Evolutionary conservation across 306 rosid genomes (phyloP), one percentile per base, ranked within the genome.

Genomic region (Carpinus fangiana): DNA sequence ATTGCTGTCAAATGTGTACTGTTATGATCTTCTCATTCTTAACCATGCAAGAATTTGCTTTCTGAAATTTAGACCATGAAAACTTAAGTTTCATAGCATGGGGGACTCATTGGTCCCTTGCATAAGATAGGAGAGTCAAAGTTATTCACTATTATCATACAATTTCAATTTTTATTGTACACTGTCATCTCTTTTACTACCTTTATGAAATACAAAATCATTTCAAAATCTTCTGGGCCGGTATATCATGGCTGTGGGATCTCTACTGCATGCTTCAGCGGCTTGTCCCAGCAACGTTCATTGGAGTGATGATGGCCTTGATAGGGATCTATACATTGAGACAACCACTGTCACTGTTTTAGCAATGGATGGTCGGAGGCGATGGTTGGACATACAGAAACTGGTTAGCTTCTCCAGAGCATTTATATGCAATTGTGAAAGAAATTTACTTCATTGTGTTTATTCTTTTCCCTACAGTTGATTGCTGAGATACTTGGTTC

Each of bases 311-410:
- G 97, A 88, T 83, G 92, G 96, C 84, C 97, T 96, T 55, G 99
- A 96, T 84, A 96, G 88, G 82, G 99, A 96, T 81, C 83, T 96
- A 52, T 91, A 90, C 85, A 91, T 96, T 78, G 86, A 90, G 86
- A 90, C 87, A 43, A 82, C 84, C 78, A 91, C 89, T 43, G 91
- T 96, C 78, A 82, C 99, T 71, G 93, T 96, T 74, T 86, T 96
- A 83, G 99, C 99, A 68, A 96, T 96, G 99, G 99, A 96, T 89
- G 99, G 99, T 85, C 92, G 99, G 70, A 89, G 97, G 81, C 88
- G 98, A 80, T 96, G 99, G 99, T 79, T 96, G 92, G 98, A 96
- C 87, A 82, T 93, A 82, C 89, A 87, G 77, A 91, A 93, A 86
- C 83, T 93, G 98, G 99, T 96, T 77, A 85, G 84, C 78, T 73